phyloP scores from a whole-genome alignment of 768 basidiomycete genomes.

The Piloderma croceum region DNA sequence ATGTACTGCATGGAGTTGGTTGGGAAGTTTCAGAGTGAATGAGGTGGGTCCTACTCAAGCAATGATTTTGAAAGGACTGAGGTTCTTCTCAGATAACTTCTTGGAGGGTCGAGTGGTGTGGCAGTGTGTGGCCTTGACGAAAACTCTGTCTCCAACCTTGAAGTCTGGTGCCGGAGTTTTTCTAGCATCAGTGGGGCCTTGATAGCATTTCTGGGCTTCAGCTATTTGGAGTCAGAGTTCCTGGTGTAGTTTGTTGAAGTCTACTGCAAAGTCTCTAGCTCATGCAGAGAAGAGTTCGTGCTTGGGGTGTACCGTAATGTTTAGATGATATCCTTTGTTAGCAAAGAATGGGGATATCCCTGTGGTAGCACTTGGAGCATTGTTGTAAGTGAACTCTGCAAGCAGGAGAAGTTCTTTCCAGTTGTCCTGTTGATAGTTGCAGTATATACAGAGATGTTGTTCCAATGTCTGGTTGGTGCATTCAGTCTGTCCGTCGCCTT shows the following conservation, averaged over 20 bases:
- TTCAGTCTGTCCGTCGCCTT: conserved; percentile 26
- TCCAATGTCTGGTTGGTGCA: conserved; percentile 25
- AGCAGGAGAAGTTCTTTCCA: conserved; percentile 27
- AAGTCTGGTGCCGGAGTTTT: conserved; percentile 3
- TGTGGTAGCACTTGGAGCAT: conserved; percentile 19
- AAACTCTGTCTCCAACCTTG: conserved; percentile 6
- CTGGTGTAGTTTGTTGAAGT: conserved; percentile 16
- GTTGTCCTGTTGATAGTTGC: conserved; percentile 25
- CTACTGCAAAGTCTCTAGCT: conserved; percentile 16
- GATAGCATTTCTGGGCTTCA: conserved; percentile 12
- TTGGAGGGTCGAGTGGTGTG: conserved; percentile 2
- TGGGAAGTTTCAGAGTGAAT: conserved; percentile 11
- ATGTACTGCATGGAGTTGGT: conserved; percentile 11
- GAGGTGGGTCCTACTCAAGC: conserved; percentile 8
- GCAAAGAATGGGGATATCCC: conserved; percentile 27
- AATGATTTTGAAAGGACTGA: conserved; percentile 14
- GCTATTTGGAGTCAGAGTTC: conserved; percentile 13
- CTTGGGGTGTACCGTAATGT: conserved; percentile 12
- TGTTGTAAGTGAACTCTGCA: conserved; percentile 31
- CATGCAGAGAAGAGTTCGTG: conserved; percentile 8
- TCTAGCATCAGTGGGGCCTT: conserved; percentile 5
- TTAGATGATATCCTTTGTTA: conserved; percentile 25
- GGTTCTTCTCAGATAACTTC: conserved; percentile 17
- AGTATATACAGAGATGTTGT: conserved; percentile 24
- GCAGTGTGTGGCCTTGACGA: conserved; percentile 7